These are phyloP conservation scores for Dalbergia cochinchinensis DNA, from an alignment of 306 rosid species.

Conservation along the genomic window DNA sequence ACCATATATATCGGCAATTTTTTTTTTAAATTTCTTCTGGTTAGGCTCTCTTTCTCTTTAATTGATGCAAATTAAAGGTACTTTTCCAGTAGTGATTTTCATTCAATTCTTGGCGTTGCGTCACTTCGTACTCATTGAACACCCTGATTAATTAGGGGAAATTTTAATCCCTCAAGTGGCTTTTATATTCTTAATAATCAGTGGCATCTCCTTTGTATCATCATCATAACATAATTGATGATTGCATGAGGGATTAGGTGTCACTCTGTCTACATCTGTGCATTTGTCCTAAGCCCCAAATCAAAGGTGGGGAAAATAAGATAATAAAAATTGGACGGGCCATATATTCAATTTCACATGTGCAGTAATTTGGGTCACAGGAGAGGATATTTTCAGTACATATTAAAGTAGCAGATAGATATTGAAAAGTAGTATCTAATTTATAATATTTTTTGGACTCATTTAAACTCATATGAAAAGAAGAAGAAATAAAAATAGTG, in stretches of 20 bases:
- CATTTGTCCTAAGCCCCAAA: constrained; percentile 24
- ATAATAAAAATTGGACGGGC: background rate
- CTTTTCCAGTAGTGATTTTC: constrained; percentile 23
- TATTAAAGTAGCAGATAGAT: background rate
- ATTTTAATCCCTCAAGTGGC: constrained; percentile 6
- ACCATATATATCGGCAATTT: background rate
- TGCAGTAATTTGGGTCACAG: constrained; percentile 10
- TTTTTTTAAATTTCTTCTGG: background rate
- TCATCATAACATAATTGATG: constrained; percentile 42
- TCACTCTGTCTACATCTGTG: constrained; percentile 32
- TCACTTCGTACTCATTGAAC: constrained; percentile 32
- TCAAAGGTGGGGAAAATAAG: constrained; percentile 3
- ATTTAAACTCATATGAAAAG: no score
- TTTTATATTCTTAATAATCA: background rate
- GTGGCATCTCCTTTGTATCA: constrained; percentile 28
- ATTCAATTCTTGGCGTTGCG: constrained; percentile 33
- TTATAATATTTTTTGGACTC: no score
- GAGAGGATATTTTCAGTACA: background rate
- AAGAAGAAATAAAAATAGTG: no score
- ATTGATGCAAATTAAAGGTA: constrained; percentile 31
- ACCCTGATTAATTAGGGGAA: constrained; percentile 3
- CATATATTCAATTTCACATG: background rate
- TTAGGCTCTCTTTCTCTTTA: constrained; percentile 5
- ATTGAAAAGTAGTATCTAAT: no score
- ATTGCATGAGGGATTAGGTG: constrained; percentile 44